Evolutionary conservation across 345 rosid genomes (phyloP).

Genomic region (Eucalyptus lansdowneana): DNA sequence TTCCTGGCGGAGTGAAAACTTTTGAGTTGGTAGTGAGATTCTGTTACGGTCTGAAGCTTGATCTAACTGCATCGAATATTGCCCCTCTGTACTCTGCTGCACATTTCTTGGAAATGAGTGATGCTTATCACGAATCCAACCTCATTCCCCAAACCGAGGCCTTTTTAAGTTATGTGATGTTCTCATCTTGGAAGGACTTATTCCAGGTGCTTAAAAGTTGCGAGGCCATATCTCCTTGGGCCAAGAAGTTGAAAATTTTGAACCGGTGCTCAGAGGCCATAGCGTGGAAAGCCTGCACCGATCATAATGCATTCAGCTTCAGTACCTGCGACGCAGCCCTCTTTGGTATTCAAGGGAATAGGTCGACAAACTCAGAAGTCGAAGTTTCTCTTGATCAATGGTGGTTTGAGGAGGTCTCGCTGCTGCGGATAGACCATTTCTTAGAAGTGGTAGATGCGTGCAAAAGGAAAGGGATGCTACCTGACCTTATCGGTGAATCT

Average conservation of each 20-base stretch:
- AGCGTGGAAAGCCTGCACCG: conserved; percentile 28
- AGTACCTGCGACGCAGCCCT: not conserved
- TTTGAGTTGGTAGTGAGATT: conserved; percentile 29
- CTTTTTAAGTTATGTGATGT: conserved; percentile 15
- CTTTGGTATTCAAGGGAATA: not conserved
- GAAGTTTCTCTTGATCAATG: conserved; percentile 4
- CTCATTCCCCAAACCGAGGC: conserved; percentile 27
- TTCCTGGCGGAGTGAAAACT: conserved; percentile 36
- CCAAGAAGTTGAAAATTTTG: conserved; percentile 19
- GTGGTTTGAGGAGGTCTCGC: conserved; percentile 47
- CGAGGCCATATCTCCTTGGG: conserved; percentile 25
- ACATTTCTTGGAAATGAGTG: conserved; percentile 46
- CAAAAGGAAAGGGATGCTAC: conserved; percentile 15
- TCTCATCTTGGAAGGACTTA: conserved; percentile 38
- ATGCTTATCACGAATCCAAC: conserved; percentile 26
- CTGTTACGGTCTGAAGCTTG: conserved; percentile 45
- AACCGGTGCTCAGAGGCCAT: conserved; percentile 38
- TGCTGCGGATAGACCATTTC: conserved; percentile 50
- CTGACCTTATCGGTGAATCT: conserved; percentile 31
- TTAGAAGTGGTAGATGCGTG: conserved; percentile 28
- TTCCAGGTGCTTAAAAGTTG: conserved; percentile 33
- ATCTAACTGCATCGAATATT: conserved; percentile 25
- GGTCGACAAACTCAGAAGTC: not conserved
- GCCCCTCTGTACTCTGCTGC: conserved; percentile 36
- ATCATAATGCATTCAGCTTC: not conserved